Evolutionary conservation across 179 eudicot species (phyloP), one percentile per base, ranked within the genome.

Genomic region (Amaranthus tricolor): DNA sequence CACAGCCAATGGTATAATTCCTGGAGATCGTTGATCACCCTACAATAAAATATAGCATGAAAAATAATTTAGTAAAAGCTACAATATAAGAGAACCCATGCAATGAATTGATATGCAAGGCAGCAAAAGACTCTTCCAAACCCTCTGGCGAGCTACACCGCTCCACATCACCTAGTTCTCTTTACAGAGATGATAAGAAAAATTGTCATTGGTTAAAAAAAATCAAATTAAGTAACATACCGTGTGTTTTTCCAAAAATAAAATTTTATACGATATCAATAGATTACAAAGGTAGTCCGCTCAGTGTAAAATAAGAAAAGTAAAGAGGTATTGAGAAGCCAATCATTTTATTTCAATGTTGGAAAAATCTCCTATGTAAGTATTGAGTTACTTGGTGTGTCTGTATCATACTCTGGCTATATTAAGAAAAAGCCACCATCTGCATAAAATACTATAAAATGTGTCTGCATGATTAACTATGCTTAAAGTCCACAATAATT

Each of bases 1-100:
- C 71, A 96, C 99, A 83, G 99, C 99, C 87, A 96, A 86, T 13
- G 99, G 99, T 82, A 96, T 96, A 61, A 93, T 89, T 54, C 99
- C 99, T 61, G 99, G 99, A 76, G 99, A 96, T 83, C 98, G 88
- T 83, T 96, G 99, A 84, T 96, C 98, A 66, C 99, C 98, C 99
- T 96, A 87, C 71, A 47, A 73, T 77, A 66, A 49, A 52, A 69
- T 52, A 51, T 3, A 77, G 50, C 6, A 45, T 24, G 10, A 50
- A 48, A 9, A 62, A 13, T 71, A 71, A n/a, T 43, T 66, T 4
- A 54, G 43, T 54, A 40, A 58, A 45, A 48, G 13, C 5, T 61
- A 51, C n/a, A 12, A 43, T 66, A 43, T 44, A 44, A 57, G 13
- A 9, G 55, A 20, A 17, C 57, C 24, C 53, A 16, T 19, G n/a